Evolutionary conservation across 148 eudicot species (phyloP).

Genomic region (Diospyros kaki): DNA sequence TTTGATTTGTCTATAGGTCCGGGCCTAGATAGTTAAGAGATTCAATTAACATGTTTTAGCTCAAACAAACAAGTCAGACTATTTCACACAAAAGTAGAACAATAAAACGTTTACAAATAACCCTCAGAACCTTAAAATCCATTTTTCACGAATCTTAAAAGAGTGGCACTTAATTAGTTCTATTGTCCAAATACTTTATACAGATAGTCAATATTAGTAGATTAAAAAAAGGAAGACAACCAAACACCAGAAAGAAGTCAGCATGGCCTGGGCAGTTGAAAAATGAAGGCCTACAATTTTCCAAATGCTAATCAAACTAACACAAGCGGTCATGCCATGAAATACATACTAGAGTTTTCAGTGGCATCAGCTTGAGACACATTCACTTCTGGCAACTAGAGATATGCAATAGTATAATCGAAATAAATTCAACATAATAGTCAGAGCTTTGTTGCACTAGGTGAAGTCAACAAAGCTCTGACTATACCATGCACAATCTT

Average conservation of each 20-base stretch:
- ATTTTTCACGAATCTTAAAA: not conserved
- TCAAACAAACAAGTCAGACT: not conserved
- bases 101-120: not conserved
- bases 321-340: not conserved
- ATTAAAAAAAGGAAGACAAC: too few species aligned
- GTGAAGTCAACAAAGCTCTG: too few species aligned
- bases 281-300: not conserved
- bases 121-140: not conserved
- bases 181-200: too few species aligned
- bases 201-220: too few species aligned
- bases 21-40: not conserved
- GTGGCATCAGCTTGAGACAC: conserved; percentile 60
- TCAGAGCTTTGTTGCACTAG: too few species aligned
- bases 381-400: conserved; percentile 53
- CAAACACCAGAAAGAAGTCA: not conserved
- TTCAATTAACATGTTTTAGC: not conserved
- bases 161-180: too few species aligned
- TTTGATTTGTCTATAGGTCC: too few species aligned
- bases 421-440: not conserved
- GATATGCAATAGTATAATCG: conserved; percentile 37
- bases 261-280: too few species aligned
- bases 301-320: not conserved
- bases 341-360: conserved; percentile 71
- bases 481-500: too few species aligned
- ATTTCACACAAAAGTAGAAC: not conserved